A percentile compares a stretch with the other conserved stretches of the same genome.
Evolutionary conservation across 2,329 filamentous ascomycete genomes (phyloP).

Genomic region (Triangularia setosa): DNA sequence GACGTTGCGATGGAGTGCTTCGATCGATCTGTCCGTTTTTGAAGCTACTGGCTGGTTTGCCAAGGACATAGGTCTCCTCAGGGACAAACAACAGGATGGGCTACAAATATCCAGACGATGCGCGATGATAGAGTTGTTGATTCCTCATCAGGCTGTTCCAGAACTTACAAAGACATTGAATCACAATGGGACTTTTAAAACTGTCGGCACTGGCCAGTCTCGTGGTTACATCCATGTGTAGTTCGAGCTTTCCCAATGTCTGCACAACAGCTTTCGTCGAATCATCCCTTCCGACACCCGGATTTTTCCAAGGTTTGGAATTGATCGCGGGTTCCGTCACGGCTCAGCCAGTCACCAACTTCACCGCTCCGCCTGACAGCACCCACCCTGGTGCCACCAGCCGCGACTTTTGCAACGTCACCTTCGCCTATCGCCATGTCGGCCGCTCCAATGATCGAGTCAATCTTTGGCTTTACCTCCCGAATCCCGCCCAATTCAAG

Average conservation of each 20-base stretch:
- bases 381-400: neutral
- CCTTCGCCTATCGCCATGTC: conserved; percentile 41
- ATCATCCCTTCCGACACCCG: conserved; percentile 2
- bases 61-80: neutral
- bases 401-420: conserved; percentile 41
- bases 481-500: conserved; percentile 37
- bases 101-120: neutral
- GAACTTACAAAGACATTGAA: neutral
- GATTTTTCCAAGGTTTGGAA: neutral
- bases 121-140: neutral
- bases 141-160: neutral
- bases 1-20: neutral
- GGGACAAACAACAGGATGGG: neutral
- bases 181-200: neutral
- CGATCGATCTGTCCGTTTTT: neutral
- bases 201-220: neutral
- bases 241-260: conserved; percentile 1
- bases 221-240: neutral
- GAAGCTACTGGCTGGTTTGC: neutral
- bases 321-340: neutral
- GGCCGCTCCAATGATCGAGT: conserved; percentile 33
- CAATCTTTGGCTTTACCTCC: conserved; percentile 38
- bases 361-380: neutral
- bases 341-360: conserved; percentile 6
- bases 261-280: conserved; percentile 7